Base-by-base conservation (phyloP, 176 grass and related monocot genomes). In the Tillandsia fasciculata region DNA sequence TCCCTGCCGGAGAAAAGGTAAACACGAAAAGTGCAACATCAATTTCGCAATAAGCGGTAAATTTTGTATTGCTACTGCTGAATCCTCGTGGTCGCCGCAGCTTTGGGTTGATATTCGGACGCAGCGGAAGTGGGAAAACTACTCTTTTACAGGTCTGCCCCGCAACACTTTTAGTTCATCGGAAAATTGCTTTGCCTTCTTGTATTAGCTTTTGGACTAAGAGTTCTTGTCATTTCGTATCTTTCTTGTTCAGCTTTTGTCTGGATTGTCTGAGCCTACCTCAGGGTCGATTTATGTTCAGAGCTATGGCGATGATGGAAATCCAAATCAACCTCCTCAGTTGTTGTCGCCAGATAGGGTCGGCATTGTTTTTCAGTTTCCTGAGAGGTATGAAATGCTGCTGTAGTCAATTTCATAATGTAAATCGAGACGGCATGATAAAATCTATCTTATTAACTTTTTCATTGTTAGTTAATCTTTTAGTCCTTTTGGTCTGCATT, bases 321-420 rank as follows among this genome's bases (percentile, higher is more conserved):
- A 76, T 17, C 74, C 65, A 57, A 70, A 57, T 42, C 64, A 79
- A 50, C 64, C 50, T 0, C 49, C 86, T n/a, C 64, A 93, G 83
- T 11, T 75, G 24, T 82, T 92, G 76, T 75, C 74, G 58, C 74
- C 86, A 72, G 68, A 88, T 82, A 83, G 69, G 76, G 87, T 86
- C 77, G 94, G 86, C 72, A 93, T 97, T 48, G 89, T 97, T 61
- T 92, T 97, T 83, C 87, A 97, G 79, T 97, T 97, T 90, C 86
- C 89, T 70, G 87, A 97, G 69, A 97, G 89, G 82, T 97, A 82
- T 82, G 78, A 70, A 52, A 26, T 86, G 47, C 52, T 67, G 22
- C 47, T 64, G 15, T 77, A 70, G 63, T 77, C 1, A 0, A 50
- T 52, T 69, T 61, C 12, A 13, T 67, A 53, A 11, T 82, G 51